phyloP scores from a whole-genome alignment of 202 grass and related monocot genomes.

The Carex arenaria region DNA sequence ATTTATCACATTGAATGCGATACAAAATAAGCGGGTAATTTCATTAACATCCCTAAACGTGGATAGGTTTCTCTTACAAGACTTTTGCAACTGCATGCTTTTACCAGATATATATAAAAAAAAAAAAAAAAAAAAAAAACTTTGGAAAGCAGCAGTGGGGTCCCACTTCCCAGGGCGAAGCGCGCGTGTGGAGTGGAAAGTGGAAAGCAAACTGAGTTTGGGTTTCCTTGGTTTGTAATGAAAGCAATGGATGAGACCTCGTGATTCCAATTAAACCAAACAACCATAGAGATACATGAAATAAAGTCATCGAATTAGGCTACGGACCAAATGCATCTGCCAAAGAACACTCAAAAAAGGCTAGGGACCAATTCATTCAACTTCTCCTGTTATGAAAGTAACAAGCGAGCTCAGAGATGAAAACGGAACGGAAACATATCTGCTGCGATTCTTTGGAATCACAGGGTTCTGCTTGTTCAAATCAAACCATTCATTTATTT shows the following conservation, averaged over 20 bases:
- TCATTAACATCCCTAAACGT: too few relatives aligned
- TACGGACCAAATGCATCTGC: too few relatives aligned
- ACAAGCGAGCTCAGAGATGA: not conserved
- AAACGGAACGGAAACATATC: not conserved
- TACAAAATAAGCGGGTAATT: too few relatives aligned
- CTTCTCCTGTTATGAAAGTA: not conserved
- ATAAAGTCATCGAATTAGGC: not conserved
- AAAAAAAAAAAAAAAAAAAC: too few relatives aligned
- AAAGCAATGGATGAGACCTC: not conserved
- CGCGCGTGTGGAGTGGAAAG: not conserved
- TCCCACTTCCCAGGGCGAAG: not conserved
- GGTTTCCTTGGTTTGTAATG: slow-evolving; percentile 9
- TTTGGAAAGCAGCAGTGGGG: too few relatives aligned
- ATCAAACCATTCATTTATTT: too few relatives aligned
- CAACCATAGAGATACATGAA: not conserved
- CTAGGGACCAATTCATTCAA: not conserved
- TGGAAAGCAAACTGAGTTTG: not conserved
- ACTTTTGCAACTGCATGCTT: too few relatives aligned
- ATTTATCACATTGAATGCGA: too few relatives aligned
- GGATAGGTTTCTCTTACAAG: too few relatives aligned
- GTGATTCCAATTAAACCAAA: not conserved
- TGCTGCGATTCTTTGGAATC: too few relatives aligned
- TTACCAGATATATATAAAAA: too few relatives aligned
- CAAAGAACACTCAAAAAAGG: not conserved
- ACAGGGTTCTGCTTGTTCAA: too few relatives aligned